These are phyloP conservation scores for Chaetomium strumarium DNA, from an alignment of 2,329 filamentous ascomycete genomes.

Conservation along the genomic window DNA sequence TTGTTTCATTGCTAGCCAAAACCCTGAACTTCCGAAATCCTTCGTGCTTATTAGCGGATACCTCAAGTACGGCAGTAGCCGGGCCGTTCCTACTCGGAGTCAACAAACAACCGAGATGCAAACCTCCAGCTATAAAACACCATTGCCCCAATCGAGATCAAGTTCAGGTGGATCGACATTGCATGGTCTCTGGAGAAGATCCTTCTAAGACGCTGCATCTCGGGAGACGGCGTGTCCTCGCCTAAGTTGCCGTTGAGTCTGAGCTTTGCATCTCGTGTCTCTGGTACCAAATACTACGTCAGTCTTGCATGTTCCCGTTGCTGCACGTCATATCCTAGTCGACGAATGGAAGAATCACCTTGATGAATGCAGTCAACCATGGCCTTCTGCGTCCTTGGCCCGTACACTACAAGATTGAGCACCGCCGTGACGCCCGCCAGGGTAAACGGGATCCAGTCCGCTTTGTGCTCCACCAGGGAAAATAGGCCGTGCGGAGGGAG, in stretches of 20 bases:
- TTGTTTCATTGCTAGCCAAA: too few species aligned
- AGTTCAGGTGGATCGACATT: conserved; percentile 39
- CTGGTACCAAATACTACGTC: too few species aligned
- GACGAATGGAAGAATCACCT: conserved; percentile 24
- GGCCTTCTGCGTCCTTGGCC: conserved; percentile 30
- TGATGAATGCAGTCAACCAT: conserved; percentile 32
- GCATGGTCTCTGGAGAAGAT: conserved; percentile 34
- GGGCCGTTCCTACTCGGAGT: too few species aligned
- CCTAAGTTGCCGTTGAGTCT: background rate
- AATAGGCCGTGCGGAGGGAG: conserved; percentile 30
- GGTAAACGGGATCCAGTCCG: conserved; percentile 32
- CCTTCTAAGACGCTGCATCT: conserved; percentile 28
- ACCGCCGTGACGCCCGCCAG: conserved; percentile 29
- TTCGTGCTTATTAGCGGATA: too few species aligned
- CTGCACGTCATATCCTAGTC: too few species aligned
- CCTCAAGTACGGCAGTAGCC: too few species aligned
- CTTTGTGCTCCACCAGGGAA: conserved; percentile 27
- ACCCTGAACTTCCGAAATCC: too few species aligned
- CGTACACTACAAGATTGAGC: conserved; percentile 34
- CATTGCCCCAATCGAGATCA: conserved; percentile 31
- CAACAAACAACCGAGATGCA: conserved; percentile 25
- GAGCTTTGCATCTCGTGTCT: background rate
- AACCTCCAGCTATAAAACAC: conserved; percentile 30
- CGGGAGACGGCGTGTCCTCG: background rate
- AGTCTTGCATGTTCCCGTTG: too few species aligned